Base-by-base conservation (phyloP, 1,284 basidiomycete genomes). In the Leccinum solheimii region DNA sequence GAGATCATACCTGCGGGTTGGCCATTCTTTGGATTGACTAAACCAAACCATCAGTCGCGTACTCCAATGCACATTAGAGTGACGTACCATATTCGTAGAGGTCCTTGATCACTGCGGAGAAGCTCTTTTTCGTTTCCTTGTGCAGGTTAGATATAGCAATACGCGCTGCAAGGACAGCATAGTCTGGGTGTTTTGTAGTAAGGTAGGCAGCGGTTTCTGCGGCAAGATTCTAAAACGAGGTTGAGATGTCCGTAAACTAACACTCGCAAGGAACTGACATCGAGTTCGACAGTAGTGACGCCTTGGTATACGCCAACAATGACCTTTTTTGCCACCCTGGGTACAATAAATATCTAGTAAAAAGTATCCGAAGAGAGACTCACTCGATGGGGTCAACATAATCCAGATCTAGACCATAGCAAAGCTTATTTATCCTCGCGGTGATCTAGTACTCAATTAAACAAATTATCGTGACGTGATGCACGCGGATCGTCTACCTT, bases 91-190 rank as follows among this genome's bases (percentile, higher is more conserved):
- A 98, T 59, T 86, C 82, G 77, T 97, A 95, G 57, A 99, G 81
- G 75, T 98, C 95, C 67, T 87, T 86, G 71, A 99, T 85, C 66
- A 98, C 96, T 67, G 90, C 85, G 14, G 94, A 95, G 76, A 99
- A 99, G 69, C 81, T 91, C 83, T 99, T 99, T 81, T 95, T 97
- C 38, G 97, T 99, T 80, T 99, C 97, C 77, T 99, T 99, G 86
- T 99, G 97, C 21, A 99, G 81, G 78, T 99, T 99, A 64, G 95
- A 97, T 73, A 99, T 97, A 64, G 97, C 97, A 61, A 99, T 98
- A 67, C 97, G 94, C 14, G 97, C 97, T 11, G 97, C 97, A 62
- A 99, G 92, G 64, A 99, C 91, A 32, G 97, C 97, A 72, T 99
- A 99, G 77, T 99, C 97, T 11, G 96, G 96, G 75, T 97, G 95